Evolutionary conservation across 2,329 filamentous ascomycete genomes (phyloP).

Genomic region (Colletotrichum paranaense): DNA sequence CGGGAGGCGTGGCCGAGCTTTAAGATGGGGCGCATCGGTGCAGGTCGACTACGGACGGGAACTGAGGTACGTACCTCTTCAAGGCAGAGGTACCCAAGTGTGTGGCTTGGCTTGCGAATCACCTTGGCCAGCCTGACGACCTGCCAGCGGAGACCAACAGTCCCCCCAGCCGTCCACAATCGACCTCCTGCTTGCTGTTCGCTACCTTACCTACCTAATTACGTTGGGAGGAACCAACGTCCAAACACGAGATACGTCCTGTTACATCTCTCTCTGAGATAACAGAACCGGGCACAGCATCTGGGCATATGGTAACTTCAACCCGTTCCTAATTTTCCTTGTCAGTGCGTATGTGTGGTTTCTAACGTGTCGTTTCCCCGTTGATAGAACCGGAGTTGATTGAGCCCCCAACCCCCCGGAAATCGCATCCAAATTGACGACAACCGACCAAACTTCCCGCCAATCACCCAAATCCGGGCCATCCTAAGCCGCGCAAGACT

Average conservation of each 20-base stretch:
- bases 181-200: not conserved
- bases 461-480: not conserved
- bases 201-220: not conserved
- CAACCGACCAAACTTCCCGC: not conserved
- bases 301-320: slow-evolving; percentile 15
- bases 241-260: slow-evolving; percentile 3
- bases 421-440: slow-evolving; percentile 11
- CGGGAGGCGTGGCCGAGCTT: slow-evolving; percentile 4
- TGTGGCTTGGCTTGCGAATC: slow-evolving; percentile 28
- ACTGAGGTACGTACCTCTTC: slow-evolving; percentile 11
- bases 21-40: slow-evolving; percentile 11
- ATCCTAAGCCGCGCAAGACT: not conserved
- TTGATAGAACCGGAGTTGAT: slow-evolving; percentile 13
- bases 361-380: slow-evolving; percentile 4
- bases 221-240: slow-evolving; percentile 1
- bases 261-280: slow-evolving; percentile 10
- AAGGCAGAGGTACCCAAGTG: not conserved
- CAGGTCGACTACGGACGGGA: slow-evolving; percentile 1
- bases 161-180: slow-evolving; percentile 15
- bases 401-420: slow-evolving; percentile 22
- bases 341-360: not conserved
- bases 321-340: not conserved
- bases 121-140: slow-evolving; percentile 20
- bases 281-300: slow-evolving; percentile 24
- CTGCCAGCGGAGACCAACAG: slow-evolving; percentile 14